Conservation (phyloP, 495 filamentous ascomycete genomes). For the Penicillium egyptiacum region DNA sequence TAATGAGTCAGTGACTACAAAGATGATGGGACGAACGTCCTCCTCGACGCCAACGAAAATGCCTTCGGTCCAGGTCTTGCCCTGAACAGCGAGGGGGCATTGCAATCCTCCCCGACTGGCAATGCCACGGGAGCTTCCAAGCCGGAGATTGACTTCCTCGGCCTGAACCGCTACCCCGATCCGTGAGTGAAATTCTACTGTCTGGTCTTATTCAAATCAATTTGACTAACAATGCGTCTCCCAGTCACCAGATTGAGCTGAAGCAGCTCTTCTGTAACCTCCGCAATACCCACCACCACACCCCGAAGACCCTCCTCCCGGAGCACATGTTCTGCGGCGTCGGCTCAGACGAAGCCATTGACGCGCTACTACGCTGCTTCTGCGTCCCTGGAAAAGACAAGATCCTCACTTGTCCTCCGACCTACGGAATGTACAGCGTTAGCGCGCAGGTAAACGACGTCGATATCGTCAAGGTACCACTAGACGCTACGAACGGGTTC, state of each 20-base stretch:
- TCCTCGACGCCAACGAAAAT: conserved; percentile 98
- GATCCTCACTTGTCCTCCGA: conserved; percentile 91
- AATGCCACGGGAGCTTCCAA: conserved; percentile 38
- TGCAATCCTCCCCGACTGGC: conserved; percentile 38
- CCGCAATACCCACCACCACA: conserved; percentile 83
- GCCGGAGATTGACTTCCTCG: conserved; percentile 64
- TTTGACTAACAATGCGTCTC: background rate
- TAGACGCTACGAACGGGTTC: conserved; percentile 64
- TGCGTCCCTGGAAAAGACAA: conserved; percentile 83
- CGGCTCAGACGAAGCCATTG: conserved; percentile 94
- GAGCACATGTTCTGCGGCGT: conserved; percentile 92
- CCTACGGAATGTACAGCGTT: conserved; percentile 97
- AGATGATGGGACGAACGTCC: conserved; percentile 93
- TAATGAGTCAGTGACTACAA: conserved; percentile 84
- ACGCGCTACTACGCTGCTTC: conserved; percentile 88
- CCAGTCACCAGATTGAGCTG: conserved; percentile 76
- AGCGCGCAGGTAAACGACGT: conserved; percentile 93
- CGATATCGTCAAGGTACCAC: conserved; percentile 75
- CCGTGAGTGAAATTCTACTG: conserved; percentile 54
- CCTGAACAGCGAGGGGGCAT: conserved; percentile 46
- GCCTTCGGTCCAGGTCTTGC: conserved; percentile 79
- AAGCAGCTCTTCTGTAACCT: conserved; percentile 86
- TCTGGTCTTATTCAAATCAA: background rate
- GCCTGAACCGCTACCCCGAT: conserved; percentile 93
- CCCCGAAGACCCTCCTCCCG: conserved; percentile 67